Conservation (phyloP, 176 grass and related monocot genomes). For the Bolboschoenus planiculmis region DNA sequence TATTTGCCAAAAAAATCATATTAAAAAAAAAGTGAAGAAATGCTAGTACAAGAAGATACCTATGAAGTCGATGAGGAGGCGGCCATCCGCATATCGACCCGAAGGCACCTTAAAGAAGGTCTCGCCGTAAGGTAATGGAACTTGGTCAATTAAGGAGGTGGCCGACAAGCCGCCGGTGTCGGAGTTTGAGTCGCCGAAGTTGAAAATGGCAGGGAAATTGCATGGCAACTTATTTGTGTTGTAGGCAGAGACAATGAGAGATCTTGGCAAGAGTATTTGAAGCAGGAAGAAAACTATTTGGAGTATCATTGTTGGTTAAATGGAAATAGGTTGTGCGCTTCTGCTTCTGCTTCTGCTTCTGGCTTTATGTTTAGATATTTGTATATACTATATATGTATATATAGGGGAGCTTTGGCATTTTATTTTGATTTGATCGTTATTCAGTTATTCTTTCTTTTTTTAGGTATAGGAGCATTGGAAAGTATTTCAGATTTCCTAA, state of each 20-base stretch:
- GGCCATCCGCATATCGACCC: constrained; percentile 78
- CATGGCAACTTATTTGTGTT: constrained; percentile 15
- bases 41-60: constrained; percentile 21
- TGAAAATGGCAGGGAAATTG: constrained; percentile 84
- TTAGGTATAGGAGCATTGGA: too few species aligned
- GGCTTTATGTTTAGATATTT: too few species aligned
- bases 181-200: constrained; percentile 95
- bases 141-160: constrained; percentile 38
- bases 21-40: neutral
- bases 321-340: neutral
- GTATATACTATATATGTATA: too few species aligned
- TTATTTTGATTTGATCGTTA: neutral
- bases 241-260: neutral
- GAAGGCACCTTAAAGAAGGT: constrained; percentile 69
- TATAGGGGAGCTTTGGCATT: neutral
- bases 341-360: too few species aligned
- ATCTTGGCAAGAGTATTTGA: neutral
- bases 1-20: neutral
- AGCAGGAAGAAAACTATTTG: neutral
- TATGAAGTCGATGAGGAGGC: constrained; percentile 89
- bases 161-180: constrained; percentile 90
- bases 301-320: constrained; percentile 8
- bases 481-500: too few species aligned
- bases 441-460: too few species aligned
- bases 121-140: constrained; percentile 65